Evolutionary conservation across 192 early-diverging fungal species (phyloP).

Genomic region (Gaertneriomyces semiglobifer): DNA sequence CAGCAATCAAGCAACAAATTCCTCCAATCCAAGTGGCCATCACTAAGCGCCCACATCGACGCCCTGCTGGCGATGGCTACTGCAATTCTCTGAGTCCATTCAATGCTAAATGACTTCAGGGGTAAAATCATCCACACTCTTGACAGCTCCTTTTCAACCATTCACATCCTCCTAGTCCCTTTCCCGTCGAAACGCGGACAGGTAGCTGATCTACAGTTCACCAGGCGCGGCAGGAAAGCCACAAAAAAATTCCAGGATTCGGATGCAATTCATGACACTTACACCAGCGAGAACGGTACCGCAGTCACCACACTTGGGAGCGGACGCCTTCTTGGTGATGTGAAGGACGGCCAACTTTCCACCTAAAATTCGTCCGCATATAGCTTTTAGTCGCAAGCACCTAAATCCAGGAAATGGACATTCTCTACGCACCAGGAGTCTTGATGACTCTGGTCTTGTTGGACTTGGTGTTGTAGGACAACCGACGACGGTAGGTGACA

Average conservation of each 20-base stretch:
- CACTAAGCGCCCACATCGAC: neutral
- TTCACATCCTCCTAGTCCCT: neutral
- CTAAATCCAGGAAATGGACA: neutral
- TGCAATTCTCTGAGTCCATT: neutral
- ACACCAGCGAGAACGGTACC: slow-evolving; percentile 84
- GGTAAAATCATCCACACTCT: neutral
- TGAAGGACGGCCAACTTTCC: slow-evolving; percentile 89
- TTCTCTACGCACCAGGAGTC: slow-evolving; percentile 63
- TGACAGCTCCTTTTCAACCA: neutral
- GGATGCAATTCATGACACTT: slow-evolving; percentile 15
- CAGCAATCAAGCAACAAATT: neutral
- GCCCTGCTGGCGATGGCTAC: neutral
- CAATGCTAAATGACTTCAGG: neutral
- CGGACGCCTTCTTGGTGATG: slow-evolving; percentile 87
- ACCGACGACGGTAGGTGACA: slow-evolving; percentile 79
- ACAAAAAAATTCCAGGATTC: neutral
- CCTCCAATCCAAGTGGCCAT: neutral
- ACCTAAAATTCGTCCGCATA: slow-evolving; percentile 41
- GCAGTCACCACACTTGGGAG: slow-evolving; percentile 97
- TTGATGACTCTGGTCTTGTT: slow-evolving; percentile 83
- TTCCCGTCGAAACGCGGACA: neutral
- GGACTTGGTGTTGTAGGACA: slow-evolving; percentile 87
- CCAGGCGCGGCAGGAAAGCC: neutral
- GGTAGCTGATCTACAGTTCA: neutral
- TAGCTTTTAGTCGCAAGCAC: neutral